A percentile compares a stretch with the other conserved stretches of the same genome.
phyloP scores from a whole-genome alignment of 306 rosid species.

The Senna tora region DNA sequence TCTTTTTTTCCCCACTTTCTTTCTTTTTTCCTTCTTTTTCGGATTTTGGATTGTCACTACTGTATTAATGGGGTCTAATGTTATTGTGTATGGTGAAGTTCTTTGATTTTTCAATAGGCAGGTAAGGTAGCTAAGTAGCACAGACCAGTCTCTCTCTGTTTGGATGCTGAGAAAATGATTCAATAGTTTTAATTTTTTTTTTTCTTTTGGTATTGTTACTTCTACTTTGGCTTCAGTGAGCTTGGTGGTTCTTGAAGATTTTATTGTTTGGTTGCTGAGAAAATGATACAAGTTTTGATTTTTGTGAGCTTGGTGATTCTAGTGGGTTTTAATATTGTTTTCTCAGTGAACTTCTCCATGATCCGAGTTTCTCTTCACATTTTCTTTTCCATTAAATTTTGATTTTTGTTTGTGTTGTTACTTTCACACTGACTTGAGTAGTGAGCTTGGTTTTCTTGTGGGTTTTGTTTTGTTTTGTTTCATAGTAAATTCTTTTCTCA shows the following conservation, averaged over 20 bases:
- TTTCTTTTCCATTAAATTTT: not conserved
- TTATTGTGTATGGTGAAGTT: slow-evolving; percentile 46
- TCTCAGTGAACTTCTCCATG: not conserved
- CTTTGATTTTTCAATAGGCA: slow-evolving; percentile 36
- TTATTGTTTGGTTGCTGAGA: not conserved
- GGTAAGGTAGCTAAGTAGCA: slow-evolving; percentile 37
- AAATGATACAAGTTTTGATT: not conserved
- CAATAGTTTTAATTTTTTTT: not conserved
- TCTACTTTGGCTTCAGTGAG: too few species aligned
- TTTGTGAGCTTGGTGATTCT: too few species aligned
- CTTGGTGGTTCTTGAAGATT: too few species aligned
- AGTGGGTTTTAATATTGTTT: not conserved
- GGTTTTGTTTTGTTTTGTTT: not conserved
- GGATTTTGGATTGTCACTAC: slow-evolving; percentile 23
- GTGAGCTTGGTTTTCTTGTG: not conserved
- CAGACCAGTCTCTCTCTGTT: not conserved
- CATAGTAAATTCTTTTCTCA: not conserved
- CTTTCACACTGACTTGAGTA: slow-evolving; percentile 4
- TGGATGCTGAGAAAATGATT: not conserved
- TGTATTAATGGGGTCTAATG: slow-evolving; percentile 66
- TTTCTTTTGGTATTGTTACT: too few species aligned
- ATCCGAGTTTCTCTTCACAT: not conserved
- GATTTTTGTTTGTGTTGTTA: slow-evolving; percentile 6
- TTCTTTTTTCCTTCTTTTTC: slow-evolving; percentile 24
- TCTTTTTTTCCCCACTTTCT: slow-evolving; percentile 18